Conservation (phyloP, 768 basidiomycete genomes). For the Tylopilus cervinicoccineus region DNA sequence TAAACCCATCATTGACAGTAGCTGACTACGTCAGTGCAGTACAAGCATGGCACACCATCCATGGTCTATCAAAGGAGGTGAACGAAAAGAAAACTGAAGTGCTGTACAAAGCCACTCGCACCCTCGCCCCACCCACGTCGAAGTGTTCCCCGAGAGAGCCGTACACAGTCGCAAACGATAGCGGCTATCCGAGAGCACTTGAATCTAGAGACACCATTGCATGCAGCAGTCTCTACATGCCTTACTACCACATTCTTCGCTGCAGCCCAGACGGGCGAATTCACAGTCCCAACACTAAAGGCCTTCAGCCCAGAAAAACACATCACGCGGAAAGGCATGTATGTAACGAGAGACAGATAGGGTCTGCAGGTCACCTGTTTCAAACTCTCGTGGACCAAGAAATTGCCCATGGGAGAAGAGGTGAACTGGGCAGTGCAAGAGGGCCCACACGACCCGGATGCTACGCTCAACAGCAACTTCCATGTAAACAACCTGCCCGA, state of each 20-base stretch:
- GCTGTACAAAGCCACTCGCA: background rate
- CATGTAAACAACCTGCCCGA: background rate
- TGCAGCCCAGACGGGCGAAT: background rate
- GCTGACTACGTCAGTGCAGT: too few species aligned
- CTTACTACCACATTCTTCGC: background rate
- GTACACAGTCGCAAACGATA: background rate
- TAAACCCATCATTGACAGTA: too few species aligned
- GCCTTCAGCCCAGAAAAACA: background rate
- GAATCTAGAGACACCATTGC: background rate
- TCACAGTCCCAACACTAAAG: background rate
- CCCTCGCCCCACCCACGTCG: background rate
- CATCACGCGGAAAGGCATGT: background rate
- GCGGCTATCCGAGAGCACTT: background rate
- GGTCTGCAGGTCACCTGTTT: too few species aligned
- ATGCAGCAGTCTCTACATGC: background rate
- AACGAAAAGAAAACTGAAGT: background rate
- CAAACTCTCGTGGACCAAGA: background rate
- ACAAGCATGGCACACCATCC: background rate
- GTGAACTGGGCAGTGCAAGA: background rate
- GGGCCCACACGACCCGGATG: background rate
- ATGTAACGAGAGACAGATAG: too few species aligned
- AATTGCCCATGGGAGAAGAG: background rate
- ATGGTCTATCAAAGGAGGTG: background rate
- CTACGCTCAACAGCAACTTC: background rate
- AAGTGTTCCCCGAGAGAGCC: background rate